Percentiles rank a stretch among this genome's conserved stretches.
Conservation (phyloP, 2,329 filamentous ascomycete species). For the Thielaviopsis populi region DNA sequence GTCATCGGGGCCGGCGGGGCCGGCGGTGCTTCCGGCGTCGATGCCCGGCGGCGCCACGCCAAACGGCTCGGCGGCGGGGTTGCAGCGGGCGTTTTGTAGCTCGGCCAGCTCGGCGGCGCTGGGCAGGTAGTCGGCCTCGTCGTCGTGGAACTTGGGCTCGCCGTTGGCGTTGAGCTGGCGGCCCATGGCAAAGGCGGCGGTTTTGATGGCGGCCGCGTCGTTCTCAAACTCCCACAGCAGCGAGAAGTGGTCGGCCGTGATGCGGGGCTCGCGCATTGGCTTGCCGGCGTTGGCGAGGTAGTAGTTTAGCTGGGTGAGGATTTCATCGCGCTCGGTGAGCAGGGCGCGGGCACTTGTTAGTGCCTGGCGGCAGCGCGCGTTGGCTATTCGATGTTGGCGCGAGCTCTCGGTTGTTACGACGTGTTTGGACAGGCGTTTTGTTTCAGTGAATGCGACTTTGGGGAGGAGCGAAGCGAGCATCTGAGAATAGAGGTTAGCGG, state of each 20-base stretch:
- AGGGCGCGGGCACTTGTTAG: conserved; percentile 18
- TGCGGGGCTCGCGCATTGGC: neutral
- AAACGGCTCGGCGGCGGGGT: neutral
- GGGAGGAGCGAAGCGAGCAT: conserved; percentile 26
- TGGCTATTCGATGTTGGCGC: conserved; percentile 22
- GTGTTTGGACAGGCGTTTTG: conserved; percentile 28
- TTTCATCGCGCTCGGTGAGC: conserved; percentile 21
- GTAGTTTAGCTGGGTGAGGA: conserved; percentile 22
- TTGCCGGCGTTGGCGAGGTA: conserved; percentile 17
- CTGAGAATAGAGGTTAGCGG: conserved; percentile 18
- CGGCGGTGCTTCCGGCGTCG: too few species aligned
- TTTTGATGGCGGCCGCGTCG: neutral
- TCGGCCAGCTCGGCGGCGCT: neutral
- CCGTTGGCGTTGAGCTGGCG: neutral
- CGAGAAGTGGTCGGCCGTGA: neutral
- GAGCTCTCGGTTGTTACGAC: conserved; percentile 23
- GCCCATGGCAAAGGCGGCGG: neutral
- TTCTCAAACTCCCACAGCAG: neutral
- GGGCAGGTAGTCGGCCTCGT: neutral
- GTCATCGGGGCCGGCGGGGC: neutral
- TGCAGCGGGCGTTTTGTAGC: neutral
- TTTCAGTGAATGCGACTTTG: conserved; percentile 23
- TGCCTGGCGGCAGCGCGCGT: conserved; percentile 16
- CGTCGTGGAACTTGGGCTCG: conserved; percentile 2
- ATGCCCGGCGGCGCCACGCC: neutral